A percentile compares a stretch with the other conserved stretches of the same genome.
phyloP scores from a whole-genome alignment of 2,329 filamentous ascomycete genomes.

The Diaporthe sp. region DNA sequence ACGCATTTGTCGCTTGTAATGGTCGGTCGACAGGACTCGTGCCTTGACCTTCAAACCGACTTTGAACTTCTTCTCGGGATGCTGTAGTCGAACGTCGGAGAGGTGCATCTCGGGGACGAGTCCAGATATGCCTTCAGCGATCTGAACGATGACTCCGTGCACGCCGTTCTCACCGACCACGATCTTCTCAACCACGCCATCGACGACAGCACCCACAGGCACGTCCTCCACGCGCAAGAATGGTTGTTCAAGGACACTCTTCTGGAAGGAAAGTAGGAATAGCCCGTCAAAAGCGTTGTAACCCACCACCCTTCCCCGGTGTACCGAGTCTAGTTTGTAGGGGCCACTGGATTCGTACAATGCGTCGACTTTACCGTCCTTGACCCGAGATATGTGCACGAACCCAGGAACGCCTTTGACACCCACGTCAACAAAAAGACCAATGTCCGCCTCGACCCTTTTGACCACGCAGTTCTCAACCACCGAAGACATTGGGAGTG shows the following conservation, averaged over 20 bases:
- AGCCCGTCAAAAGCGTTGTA: constrained; percentile 90
- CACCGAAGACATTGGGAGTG: constrained; percentile 79
- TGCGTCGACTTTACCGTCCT: constrained; percentile 89
- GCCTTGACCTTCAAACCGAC: constrained; percentile 88
- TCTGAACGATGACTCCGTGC: constrained; percentile 82
- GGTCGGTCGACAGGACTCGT: constrained; percentile 84
- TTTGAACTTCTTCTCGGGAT: constrained; percentile 96
- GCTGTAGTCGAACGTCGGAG: constrained; percentile 86
- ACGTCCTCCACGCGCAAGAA: constrained; percentile 95
- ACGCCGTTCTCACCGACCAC: constrained; percentile 83
- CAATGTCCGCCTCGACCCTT: constrained; percentile 83
- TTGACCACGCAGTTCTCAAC: constrained; percentile 83
- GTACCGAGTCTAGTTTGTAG: constrained; percentile 82
- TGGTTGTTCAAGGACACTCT: constrained; percentile 84
- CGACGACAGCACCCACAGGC: constrained; percentile 82
- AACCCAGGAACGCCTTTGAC: constrained; percentile 81
- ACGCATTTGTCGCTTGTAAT: constrained; percentile 81
- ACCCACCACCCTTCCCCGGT: constrained; percentile 85
- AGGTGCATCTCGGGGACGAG: constrained; percentile 90
- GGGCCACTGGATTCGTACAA: constrained; percentile 82
- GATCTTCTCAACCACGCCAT: constrained; percentile 87
- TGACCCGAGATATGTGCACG: constrained; percentile 92
- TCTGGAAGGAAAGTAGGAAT: constrained; percentile 87
- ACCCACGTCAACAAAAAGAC: constrained; percentile 82
- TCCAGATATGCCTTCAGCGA: constrained; percentile 90